A percentile compares a stretch with the other conserved stretches of the same genome.
Conservation (phyloP, 495 filamentous ascomycete species). For the Penicillium coprophilum region DNA sequence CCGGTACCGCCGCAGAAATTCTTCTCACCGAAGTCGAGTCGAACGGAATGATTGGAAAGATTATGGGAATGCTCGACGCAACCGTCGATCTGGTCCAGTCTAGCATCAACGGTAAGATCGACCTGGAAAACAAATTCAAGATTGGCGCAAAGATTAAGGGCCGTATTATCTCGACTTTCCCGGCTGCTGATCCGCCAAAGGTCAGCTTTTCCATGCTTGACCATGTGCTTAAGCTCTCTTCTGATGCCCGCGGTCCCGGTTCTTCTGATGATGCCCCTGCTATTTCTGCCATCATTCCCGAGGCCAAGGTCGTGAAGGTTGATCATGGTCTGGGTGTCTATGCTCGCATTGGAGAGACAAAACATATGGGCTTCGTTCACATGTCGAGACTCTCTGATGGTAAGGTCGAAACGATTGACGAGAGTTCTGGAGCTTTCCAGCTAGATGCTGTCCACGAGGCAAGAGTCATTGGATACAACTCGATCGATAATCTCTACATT, state of each 20-base stretch:
- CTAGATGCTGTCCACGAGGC: conserved; percentile 73
- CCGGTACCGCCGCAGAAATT: conserved; percentile 84
- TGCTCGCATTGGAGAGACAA: conserved; percentile 71
- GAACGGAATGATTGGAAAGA: conserved; percentile 71
- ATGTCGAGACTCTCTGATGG: conserved; percentile 86
- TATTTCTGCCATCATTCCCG: conserved; percentile 71
- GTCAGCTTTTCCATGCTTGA: conserved; percentile 82
- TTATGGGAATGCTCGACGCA: conserved; percentile 87
- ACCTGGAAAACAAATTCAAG: conserved; percentile 72
- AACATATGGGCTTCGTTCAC: conserved; percentile 82
- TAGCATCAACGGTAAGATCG: conserved; percentile 62
- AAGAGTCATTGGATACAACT: conserved; percentile 81
- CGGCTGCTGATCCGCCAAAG: conserved; percentile 72
- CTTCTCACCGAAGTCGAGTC: conserved; percentile 69
- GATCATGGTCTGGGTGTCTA: conserved; percentile 77
- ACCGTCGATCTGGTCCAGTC: conserved; percentile 90
- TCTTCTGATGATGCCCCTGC: conserved; percentile 58
- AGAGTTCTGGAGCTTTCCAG: conserved; percentile 73
- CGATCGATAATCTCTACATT: conserved; percentile 81
- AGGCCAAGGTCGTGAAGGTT: conserved; percentile 73
- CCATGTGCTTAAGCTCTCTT: conserved; percentile 68
- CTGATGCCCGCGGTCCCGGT: conserved; percentile 45
- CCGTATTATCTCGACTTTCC: conserved; percentile 82
- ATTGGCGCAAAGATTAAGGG: conserved; percentile 81
- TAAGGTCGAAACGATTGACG: conserved; percentile 76